Percentiles rank a stretch among this genome's conserved stretches.
Evolutionary conservation across 73 alveolate genomes (phyloP).

Genomic region (Paramecium octaurelia): DNA sequence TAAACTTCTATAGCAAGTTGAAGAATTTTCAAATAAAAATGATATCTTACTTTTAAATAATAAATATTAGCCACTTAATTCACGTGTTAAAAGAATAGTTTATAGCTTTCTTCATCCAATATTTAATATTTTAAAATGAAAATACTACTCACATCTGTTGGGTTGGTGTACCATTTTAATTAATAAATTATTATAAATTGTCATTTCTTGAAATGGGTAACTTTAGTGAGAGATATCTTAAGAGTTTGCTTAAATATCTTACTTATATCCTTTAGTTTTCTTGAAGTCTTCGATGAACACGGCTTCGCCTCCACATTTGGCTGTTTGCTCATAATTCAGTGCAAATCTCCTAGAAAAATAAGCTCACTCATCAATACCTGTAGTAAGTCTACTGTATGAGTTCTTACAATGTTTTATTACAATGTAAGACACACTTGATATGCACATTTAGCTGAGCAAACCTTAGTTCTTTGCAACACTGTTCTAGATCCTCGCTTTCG

Average conservation of each 20-base stretch:
- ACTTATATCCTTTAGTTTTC: neutral
- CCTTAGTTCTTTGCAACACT: neutral
- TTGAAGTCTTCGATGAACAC: neutral
- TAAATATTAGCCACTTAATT: neutral
- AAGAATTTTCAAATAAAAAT: no score
- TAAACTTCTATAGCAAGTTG: no score
- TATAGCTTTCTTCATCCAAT: neutral
- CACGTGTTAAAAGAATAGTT: neutral
- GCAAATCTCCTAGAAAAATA: neutral
- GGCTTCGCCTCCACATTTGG: neutral
- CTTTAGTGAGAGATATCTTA: neutral
- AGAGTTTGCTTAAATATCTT: neutral
- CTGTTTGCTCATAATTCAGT: conserved; percentile 17
- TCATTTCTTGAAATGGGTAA: conserved; percentile 13
- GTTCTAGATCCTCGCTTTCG: neutral
- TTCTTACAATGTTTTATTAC: neutral
- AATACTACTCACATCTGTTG: neutral
- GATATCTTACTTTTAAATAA: no score
- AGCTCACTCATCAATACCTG: neutral
- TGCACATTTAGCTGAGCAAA: neutral
- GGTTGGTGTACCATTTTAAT: neutral
- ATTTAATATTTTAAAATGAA: neutral
- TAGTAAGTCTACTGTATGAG: neutral
- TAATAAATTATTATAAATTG: neutral
- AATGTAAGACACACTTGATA: conserved; percentile 5